phyloP scores from a whole-genome alignment of 129 eudicot species.

The Centrapalus pauciflorus region DNA sequence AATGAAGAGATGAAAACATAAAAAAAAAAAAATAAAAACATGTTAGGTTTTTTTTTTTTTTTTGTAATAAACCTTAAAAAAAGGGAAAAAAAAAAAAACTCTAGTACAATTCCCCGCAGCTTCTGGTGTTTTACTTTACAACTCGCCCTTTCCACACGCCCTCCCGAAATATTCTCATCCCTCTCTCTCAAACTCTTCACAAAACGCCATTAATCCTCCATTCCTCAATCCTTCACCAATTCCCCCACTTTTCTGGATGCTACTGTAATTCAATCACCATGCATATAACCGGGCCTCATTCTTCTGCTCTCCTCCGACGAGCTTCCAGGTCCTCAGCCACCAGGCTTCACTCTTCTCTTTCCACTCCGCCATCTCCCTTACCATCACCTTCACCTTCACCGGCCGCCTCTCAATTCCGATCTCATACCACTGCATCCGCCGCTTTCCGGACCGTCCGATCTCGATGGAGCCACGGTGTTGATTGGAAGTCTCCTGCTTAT shows the following conservation, averaged over 20 bases:
- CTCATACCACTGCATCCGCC: constrained; percentile 26
- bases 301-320: constrained; percentile 31
- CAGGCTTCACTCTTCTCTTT: constrained; percentile 27
- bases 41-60: no score
- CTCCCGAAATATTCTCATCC: constrained; percentile 11
- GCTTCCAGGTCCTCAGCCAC: constrained; percentile 30
- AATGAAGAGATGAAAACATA: no score
- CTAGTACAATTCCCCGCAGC: neutral
- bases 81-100: neutral
- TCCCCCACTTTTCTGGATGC: constrained; percentile 8
- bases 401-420: constrained; percentile 14
- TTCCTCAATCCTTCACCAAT: neutral
- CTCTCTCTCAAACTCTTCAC: neutral
- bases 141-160: constrained; percentile 15
- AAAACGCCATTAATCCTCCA: constrained; percentile 11
- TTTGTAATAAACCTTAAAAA: neutral
- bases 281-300: constrained; percentile 29
- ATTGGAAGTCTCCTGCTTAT: constrained; percentile 31
- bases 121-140: neutral
- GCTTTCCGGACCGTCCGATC: constrained; percentile 23
- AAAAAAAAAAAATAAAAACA: no score
- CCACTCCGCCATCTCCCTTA: neutral
- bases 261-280: constrained; percentile 15
- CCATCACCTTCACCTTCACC: constrained; percentile 13
- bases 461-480: constrained; percentile 34